Percentiles rank a stretch among this genome's conserved stretches.
phyloP scores from a whole-genome alignment of 352 stramenopile species.

The Globisporangium lucens region DNA sequence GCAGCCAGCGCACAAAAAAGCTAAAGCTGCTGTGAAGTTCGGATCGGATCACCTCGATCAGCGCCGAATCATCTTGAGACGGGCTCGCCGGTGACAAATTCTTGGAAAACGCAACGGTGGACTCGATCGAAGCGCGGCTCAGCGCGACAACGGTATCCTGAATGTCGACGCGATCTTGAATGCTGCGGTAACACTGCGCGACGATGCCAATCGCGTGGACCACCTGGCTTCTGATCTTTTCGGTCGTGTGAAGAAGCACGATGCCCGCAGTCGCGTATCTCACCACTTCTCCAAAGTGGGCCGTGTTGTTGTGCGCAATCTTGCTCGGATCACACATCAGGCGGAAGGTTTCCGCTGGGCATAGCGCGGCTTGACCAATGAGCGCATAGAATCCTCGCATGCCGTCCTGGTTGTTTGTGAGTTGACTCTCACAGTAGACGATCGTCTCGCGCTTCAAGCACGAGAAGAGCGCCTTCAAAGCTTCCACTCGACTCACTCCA shows the following conservation, averaged over 20 bases:
- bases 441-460: conserved; percentile 42
- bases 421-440: conserved; percentile 12
- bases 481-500: conserved; percentile 31
- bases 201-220: conserved; percentile 35
- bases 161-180: conserved; percentile 18
- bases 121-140: conserved; percentile 40
- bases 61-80: not conserved
- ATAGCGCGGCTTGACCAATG: conserved; percentile 36
- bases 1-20: conserved; percentile 38
- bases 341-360: conserved; percentile 36
- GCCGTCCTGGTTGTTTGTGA: not conserved
- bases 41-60: conserved; percentile 20
- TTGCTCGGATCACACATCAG: conserved; percentile 42
- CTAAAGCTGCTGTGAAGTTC: conserved; percentile 30
- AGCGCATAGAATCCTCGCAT: conserved; percentile 20
- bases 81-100: conserved; percentile 14
- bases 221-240: conserved; percentile 30
- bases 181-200: conserved; percentile 29
- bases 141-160: conserved; percentile 33
- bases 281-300: conserved; percentile 36
- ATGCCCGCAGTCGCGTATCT: conserved; percentile 44
- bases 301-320: conserved; percentile 21
- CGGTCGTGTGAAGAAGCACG: conserved; percentile 48
- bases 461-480: conserved; percentile 36
- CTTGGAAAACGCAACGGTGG: conserved; percentile 39